Percentiles rank a stretch among this genome's conserved stretches.
These are phyloP conservation scores for Bipolaris oryzae DNA, from an alignment of 2,329 filamentous ascomycete genomes.

Conservation along the genomic window DNA sequence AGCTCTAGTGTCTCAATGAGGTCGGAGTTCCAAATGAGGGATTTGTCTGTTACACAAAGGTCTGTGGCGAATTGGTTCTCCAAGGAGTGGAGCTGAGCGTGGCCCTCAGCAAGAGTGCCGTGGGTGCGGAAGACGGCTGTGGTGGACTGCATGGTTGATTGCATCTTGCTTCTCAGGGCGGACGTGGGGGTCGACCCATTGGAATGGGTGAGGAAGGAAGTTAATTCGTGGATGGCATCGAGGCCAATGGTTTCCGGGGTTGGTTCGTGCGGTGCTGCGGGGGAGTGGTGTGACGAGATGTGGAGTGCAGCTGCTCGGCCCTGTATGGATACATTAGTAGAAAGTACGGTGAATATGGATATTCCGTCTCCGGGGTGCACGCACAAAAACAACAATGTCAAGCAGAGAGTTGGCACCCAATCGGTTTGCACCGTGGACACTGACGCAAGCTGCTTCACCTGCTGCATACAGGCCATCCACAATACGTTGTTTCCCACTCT, in stretches of 20 bases:
- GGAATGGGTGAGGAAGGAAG: constrained; percentile 43
- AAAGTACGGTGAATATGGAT: background rate
- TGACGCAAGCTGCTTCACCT: constrained; percentile 57
- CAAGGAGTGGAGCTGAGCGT: constrained; percentile 41
- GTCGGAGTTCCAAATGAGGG: constrained; percentile 58
- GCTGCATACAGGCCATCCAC: constrained; percentile 57
- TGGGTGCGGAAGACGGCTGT: constrained; percentile 55
- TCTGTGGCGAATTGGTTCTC: constrained; percentile 46
- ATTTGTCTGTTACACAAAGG: constrained; percentile 51
- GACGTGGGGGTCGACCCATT: constrained; percentile 48
- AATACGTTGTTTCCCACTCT: constrained; percentile 46
- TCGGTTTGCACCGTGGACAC: constrained; percentile 57
- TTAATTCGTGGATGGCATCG: constrained; percentile 44
- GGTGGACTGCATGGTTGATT: constrained; percentile 55
- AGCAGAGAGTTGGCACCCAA: constrained; percentile 57
- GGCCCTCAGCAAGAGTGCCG: constrained; percentile 45
- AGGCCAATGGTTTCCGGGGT: constrained; percentile 45
- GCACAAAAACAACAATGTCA: constrained; percentile 57
- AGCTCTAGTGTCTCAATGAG: constrained; percentile 56
- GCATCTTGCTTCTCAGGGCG: constrained; percentile 51
- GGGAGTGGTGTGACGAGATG: constrained; percentile 50
- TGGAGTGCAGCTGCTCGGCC: constrained; percentile 55
- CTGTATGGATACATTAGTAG: constrained; percentile 13
- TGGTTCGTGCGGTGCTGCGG: constrained; percentile 44
- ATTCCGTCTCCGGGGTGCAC: constrained; percentile 5